Base-by-base conservation (phyloP, 106 monocot genomes). In the Agapanthus africanus region DNA sequence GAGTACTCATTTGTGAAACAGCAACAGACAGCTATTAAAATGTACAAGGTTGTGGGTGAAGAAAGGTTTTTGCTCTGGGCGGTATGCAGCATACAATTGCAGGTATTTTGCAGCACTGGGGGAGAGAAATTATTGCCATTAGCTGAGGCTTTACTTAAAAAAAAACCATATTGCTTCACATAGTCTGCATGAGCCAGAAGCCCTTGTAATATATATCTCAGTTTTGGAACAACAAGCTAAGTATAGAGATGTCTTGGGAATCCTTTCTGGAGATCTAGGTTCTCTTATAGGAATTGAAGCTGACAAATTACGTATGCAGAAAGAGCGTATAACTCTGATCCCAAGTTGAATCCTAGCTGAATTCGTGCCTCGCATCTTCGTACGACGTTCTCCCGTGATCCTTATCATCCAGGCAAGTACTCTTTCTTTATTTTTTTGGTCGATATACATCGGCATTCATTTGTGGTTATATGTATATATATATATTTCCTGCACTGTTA, bases 31-130 rank as follows among this genome's bases (percentile, higher is more conserved):
- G 97, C 97, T 46, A 84, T 99, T 9, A 99, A 99, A 82, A 87
- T 99, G 89, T 99, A 99, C 80, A 99, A 99, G 75, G 79, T 79
- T 70, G 82, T 83, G 6, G 84, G 80, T 74, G 97, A 92, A 85
- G 97, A 99, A 76, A 88, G 97, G 70, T 99, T 90, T 72, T 78
- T 99, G 79, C 84, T 99, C 13, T 99, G 97, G 97, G 92, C 92
- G 77, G 82, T 99, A 75, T 99, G 97, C 80, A 99, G 97, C 77
- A 92, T 99, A 31, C 89, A 92, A 19, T 81, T 99, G 69, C 65
- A 99, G 97, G 97, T 99, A 52, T 63, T 80, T 46, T 80, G 79
- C 70, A 79, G 84, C 54, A 74, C 42, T 62, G 92, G 82, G 32
- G 89, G 84, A 46, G 83, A 87, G 52, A 99, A 90, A 76, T 71